Evolutionary conservation across 805 yeast genomes (phyloP).

Genomic region (Suhomyces kilbournensis): DNA sequence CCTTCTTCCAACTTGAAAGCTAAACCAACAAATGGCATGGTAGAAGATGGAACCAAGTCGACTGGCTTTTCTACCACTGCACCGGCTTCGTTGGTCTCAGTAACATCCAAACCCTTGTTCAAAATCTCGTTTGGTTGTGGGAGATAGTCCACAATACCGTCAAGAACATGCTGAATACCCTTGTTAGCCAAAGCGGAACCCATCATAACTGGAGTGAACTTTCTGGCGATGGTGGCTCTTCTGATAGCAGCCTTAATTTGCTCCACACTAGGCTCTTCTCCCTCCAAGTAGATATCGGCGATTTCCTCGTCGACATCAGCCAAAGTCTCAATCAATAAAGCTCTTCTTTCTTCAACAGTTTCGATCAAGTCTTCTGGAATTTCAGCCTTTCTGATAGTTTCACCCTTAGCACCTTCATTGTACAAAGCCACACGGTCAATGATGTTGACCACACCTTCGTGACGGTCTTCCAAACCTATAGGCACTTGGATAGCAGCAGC

Average conservation of each 20-base stretch:
- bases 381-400: conserved; percentile 55
- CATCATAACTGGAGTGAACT: conserved; percentile 98
- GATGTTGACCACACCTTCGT: conserved; percentile 87
- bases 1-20: conserved; percentile 99
- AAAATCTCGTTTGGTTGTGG: conserved; percentile 94
- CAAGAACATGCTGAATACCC: conserved; percentile 92
- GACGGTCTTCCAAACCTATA: conserved; percentile 84
- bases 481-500: conserved; percentile 99
- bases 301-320: conserved; percentile 99
- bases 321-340: conserved; percentile 80
- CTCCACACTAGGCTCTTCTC: conserved; percentile 76
- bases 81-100: conserved; percentile 47
- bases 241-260: conserved; percentile 90
- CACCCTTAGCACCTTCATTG: conserved; percentile 91
- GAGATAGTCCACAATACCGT: conserved; percentile 91
- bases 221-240: conserved; percentile 91
- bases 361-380: conserved; percentile 80
- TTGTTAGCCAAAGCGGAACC: conserved; percentile 97
- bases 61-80: conserved; percentile 51
- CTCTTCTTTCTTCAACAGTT: conserved; percentile 86
- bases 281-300: conserved; percentile 89
- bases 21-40: conserved; percentile 85
- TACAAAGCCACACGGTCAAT: conserved; percentile 83
- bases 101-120: conserved; percentile 82
- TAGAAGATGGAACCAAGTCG: conserved; percentile 66